Conservation (phyloP, 768 basidiomycete genomes). For the Russula foetens region DNA sequence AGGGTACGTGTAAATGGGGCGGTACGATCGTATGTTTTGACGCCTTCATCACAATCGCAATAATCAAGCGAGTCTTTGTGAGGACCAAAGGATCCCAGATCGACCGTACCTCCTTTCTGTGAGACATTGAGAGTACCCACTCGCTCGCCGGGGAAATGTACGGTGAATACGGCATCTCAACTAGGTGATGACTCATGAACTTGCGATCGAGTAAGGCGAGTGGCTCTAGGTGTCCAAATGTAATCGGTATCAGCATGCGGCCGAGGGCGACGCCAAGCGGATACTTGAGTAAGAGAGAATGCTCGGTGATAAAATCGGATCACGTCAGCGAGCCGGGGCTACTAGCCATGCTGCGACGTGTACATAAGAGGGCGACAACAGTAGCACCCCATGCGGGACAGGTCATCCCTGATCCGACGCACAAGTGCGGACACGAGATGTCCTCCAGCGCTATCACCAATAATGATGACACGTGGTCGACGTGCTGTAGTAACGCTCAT, state of each 20-base stretch:
- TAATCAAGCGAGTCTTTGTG: conserved; percentile 19
- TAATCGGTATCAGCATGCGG: conserved; percentile 44
- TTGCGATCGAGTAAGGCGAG: conserved; percentile 44
- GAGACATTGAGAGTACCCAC: conserved; percentile 28
- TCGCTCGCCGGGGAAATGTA: conserved; percentile 30
- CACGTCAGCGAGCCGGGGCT: conserved; percentile 13
- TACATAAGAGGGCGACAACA: conserved; percentile 37
- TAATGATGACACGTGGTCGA: conserved; percentile 34
- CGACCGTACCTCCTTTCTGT: conserved; percentile 24
- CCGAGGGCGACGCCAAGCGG: conserved; percentile 41
- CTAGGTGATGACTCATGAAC: conserved; percentile 37
- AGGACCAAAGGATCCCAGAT: conserved; percentile 24
- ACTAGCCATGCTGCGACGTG: conserved; percentile 12
- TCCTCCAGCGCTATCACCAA: conserved; percentile 49
- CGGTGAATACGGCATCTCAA: conserved; percentile 29
- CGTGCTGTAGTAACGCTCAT: conserved; percentile 16
- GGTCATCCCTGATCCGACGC: conserved; percentile 47
- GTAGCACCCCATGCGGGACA: conserved; percentile 37
- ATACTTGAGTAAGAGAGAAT: conserved; percentile 39
- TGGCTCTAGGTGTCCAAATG: conserved; percentile 45
- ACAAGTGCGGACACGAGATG: conserved; percentile 43
- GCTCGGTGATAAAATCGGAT: conserved; percentile 24
- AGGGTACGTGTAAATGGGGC: background rate
- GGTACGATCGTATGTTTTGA: conserved; percentile 26
- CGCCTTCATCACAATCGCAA: conserved; percentile 20